Conservation (phyloP, 768 basidiomycete genomes). For the Leucocoprinus sp. region DNA sequence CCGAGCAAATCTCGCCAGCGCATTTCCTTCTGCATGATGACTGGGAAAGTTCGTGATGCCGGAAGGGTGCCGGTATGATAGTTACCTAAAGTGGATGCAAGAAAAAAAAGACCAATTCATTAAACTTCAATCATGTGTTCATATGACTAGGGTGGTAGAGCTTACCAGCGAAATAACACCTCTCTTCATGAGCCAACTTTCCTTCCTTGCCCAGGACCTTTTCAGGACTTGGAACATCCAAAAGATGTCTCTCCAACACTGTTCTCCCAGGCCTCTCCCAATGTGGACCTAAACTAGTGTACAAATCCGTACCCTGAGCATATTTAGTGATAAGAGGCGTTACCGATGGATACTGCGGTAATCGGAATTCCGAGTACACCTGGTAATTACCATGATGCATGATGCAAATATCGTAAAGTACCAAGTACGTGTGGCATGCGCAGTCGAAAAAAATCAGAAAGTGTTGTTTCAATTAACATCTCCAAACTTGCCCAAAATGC, state of each 20-base stretch:
- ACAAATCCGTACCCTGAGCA: conserved; percentile 48
- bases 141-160: too few species aligned
- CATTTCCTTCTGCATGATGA: conserved; percentile 51
- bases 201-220: conserved; percentile 15
- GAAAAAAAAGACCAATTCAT: too few species aligned
- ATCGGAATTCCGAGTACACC: conserved; percentile 68
- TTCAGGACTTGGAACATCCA: conserved; percentile 54
- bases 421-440: conserved; percentile 1
- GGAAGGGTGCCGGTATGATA: conserved; percentile 6
- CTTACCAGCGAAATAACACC: conserved; percentile 55
- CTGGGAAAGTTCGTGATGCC: conserved; percentile 19
- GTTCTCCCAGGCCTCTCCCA: conserved; percentile 79
- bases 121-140: too few species aligned
- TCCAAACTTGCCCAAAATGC: conserved; percentile 60
- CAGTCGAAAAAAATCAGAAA: too few species aligned
- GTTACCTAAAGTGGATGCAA: background rate
- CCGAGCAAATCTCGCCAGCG: conserved; percentile 58
- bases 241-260: conserved; percentile 63
- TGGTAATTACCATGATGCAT: conserved; percentile 13
- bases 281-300: conserved; percentile 55
- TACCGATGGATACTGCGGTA: conserved; percentile 50
- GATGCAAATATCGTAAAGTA: background rate
- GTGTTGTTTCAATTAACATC: background rate
- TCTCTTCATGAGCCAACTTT: conserved; percentile 27
- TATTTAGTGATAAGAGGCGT: conserved; percentile 54